Evolutionary conservation across 2,329 filamentous ascomycete genomes (phyloP).

Genomic region (Trichoderma sp.): DNA sequence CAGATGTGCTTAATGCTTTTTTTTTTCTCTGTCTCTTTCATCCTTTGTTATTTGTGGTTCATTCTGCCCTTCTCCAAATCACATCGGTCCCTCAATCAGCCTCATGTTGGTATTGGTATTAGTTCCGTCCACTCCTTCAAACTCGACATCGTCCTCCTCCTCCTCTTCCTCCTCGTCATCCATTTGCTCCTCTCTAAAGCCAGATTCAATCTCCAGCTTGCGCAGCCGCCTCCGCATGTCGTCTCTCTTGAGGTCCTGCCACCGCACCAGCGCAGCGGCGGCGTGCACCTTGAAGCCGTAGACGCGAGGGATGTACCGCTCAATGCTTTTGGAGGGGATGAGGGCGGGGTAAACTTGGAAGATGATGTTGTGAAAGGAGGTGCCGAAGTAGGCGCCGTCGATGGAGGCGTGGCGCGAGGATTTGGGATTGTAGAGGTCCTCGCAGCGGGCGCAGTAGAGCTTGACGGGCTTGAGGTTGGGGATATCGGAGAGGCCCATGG

Average conservation of each 20-base stretch:
- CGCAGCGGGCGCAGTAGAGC: conserved; percentile 95
- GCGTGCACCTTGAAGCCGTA: conserved; percentile 97
- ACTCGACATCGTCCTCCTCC: conserved; percentile 58
- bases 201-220: conserved; percentile 73
- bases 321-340: conserved; percentile 80
- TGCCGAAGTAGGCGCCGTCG: conserved; percentile 97
- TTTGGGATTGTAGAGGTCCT: conserved; percentile 99
- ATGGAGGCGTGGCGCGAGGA: conserved; percentile 93
- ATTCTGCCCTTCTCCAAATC: conserved; percentile 15
- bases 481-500: conserved; percentile 91
- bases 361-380: conserved; percentile 97
- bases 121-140: conserved; percentile 43
- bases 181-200: conserved; percentile 73
- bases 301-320: conserved; percentile 85
- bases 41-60: neutral
- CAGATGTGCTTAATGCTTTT: neutral
- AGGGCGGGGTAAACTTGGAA: conserved; percentile 97
- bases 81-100: conserved; percentile 36
- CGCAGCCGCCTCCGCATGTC: conserved; percentile 79
- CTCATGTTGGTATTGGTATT: conserved; percentile 32
- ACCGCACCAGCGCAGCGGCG: conserved; percentile 81
- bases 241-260: conserved; percentile 82
- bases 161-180: conserved; percentile 64
- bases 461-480: conserved; percentile 89
- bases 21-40: neutral